Evolutionary conservation across 75 land plant species (phyloP).

Genomic region (Cupressus sempervirens): DNA sequence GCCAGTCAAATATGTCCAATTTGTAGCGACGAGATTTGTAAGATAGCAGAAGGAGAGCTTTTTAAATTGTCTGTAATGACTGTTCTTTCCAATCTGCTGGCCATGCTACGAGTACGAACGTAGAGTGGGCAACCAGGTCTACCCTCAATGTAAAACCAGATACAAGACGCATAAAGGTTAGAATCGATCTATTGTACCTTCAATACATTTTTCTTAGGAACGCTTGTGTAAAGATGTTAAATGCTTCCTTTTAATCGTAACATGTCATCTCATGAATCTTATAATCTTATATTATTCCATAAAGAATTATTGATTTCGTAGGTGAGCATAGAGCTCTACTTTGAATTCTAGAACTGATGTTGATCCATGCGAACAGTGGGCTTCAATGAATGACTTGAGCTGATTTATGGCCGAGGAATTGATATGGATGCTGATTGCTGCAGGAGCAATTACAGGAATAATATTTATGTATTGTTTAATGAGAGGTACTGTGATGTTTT

Average conservation of each 20-base stretch:
- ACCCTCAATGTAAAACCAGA: constrained; percentile 45
- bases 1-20: constrained; percentile 75
- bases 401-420: constrained; percentile 41
- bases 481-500: too few species aligned
- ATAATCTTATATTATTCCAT: not conserved
- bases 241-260: not conserved
- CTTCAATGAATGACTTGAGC: too few species aligned
- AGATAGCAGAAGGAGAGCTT: constrained; percentile 61
- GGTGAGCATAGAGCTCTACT: not conserved
- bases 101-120: constrained; percentile 48
- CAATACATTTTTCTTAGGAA: not conserved
- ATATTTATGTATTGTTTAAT: too few species aligned
- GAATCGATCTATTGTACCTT: not conserved
- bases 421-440: constrained; percentile 27
- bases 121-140: constrained; percentile 36
- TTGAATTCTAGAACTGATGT: not conserved
- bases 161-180: constrained; percentile 23
- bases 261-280: not conserved
- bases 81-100: constrained; percentile 27
- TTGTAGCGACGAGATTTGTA: constrained; percentile 80
- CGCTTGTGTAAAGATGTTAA: not conserved
- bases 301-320: not conserved
- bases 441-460: too few species aligned
- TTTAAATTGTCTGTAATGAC: constrained; percentile 68
- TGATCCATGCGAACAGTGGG: not conserved